Conservation (phyloP, 306 rosid species). For the Cucurbita moschata region DNA sequence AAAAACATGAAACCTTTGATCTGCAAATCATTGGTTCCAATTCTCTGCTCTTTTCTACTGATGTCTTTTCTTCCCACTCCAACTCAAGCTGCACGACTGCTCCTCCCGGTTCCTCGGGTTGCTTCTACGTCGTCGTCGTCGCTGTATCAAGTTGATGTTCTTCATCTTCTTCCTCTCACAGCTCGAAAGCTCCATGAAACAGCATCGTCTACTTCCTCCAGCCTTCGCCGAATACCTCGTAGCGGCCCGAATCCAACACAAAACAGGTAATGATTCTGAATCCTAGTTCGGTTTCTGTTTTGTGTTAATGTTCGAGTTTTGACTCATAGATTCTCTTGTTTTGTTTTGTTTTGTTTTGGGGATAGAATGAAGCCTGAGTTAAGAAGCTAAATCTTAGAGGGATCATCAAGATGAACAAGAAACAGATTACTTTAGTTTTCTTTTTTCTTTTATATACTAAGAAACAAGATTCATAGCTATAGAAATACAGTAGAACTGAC, state of each 20-base stretch:
- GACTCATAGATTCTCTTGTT: not conserved
- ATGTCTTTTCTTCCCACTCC: slow-evolving; percentile 23
- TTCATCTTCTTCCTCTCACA: not conserved
- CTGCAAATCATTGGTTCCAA: slow-evolving; percentile 24
- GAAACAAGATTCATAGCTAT: not conserved
- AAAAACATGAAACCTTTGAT: slow-evolving; percentile 41
- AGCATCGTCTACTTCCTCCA: slow-evolving; percentile 17
- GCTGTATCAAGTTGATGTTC: not conserved
- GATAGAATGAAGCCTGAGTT: not conserved
- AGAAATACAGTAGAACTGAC: slow-evolving; percentile 3
- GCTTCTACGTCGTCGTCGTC: slow-evolving; percentile 15
- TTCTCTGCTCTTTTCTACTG: slow-evolving; percentile 27
- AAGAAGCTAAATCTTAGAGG: not conserved
- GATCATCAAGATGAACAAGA: not conserved
- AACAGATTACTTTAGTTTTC: not conserved
- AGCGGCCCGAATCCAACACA: slow-evolving; percentile 74
- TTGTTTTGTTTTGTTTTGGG: not conserved
- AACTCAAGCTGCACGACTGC: slow-evolving; percentile 14
- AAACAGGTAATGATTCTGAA: slow-evolving; percentile 43
- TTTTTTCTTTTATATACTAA: not conserved
- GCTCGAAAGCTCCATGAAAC: not conserved
- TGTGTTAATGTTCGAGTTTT: not conserved
- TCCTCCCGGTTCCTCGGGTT: slow-evolving; percentile 13
- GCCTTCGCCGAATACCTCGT: slow-evolving; percentile 58
- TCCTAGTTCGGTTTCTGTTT: not conserved